Evolutionary conservation across 371 early-diverging fungal species (phyloP), one percentile per base, ranked within the genome.

Genomic region (Mortierella polycephala): DNA sequence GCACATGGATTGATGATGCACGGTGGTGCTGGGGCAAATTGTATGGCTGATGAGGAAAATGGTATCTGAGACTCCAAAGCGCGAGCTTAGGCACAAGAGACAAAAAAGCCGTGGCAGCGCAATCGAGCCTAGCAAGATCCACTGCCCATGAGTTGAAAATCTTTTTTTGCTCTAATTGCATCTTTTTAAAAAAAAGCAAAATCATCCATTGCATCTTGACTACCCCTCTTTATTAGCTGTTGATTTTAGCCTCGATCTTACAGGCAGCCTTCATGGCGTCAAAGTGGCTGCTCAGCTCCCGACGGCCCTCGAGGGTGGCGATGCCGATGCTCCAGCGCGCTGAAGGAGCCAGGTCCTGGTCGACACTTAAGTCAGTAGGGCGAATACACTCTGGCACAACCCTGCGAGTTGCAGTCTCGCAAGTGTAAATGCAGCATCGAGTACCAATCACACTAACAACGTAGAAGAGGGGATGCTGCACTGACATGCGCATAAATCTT

Each of bases 11-110:
- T 39, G 62, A 13, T 7, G 62, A 62, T 5, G 71, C 71, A 30
- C 55, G 41, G 16, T 57, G 30, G 57, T 71, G 42, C 49, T 71
- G 23, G 66, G 71, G 14, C 71, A 57, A 30, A 65, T 71, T 18
- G 56, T 60, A 12, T 70, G 71, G 71, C 64, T 70, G 40, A 64
- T 70, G 60, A 64, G 71, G 49, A 53, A 71, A 52, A 65, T 71
- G 65, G 45, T 45, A 14, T 60, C 65, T 39, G 71, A 71, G 62
- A 57, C 57, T 2, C 51, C 51, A 50, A 20, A n/a, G 20, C 51
- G 51, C 51, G 51, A 50, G 51, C 51, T 50, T n/a, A 14, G 18
- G 51, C 51, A 16, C n/a, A 50, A 50, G 20, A 50, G 20, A 20
- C 51, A n/a, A n/a, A 16, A n/a, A n/a, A 57, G 42, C 20, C 14